Evolutionary conservation across 257 asterid genomes (phyloP).

Genomic region (Penstemon barbatus): DNA sequence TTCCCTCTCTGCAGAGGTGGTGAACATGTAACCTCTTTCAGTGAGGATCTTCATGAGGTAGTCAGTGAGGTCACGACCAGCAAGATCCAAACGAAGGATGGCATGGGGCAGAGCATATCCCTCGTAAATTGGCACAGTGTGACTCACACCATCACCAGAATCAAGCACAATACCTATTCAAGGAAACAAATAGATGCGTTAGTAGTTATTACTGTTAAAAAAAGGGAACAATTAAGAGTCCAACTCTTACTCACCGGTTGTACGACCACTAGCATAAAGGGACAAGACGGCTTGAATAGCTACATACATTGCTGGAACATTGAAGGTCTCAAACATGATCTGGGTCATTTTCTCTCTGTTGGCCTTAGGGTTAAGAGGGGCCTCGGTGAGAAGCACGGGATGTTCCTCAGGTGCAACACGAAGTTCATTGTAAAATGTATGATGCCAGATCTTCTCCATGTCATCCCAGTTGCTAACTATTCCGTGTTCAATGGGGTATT

Average conservation of each 20-base stretch:
- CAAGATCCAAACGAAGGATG: not conserved
- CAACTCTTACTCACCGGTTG: slow-evolving; percentile 33
- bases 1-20: slow-evolving; percentile 5
- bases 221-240: not conserved
- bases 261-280: slow-evolving; percentile 51
- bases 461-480: slow-evolving; percentile 62
- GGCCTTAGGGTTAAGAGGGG: slow-evolving; percentile 69
- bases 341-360: slow-evolving; percentile 64
- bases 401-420: slow-evolving; percentile 66
- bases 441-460: slow-evolving; percentile 65
- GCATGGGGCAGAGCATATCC: slow-evolving; percentile 1
- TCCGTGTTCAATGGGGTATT: slow-evolving; percentile 57
- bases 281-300: slow-evolving; percentile 49
- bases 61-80: slow-evolving; percentile 39
- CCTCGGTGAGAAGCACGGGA: slow-evolving; percentile 56
- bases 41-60: slow-evolving; percentile 49
- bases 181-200: not conserved
- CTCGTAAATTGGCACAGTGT: not conserved
- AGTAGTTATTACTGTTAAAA: not conserved
- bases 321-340: slow-evolving; percentile 43
- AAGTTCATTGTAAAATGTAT: slow-evolving; percentile 50
- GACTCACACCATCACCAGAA: not conserved
- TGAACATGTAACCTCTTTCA: slow-evolving; percentile 20
- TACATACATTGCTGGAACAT: slow-evolving; percentile 43
- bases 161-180: slow-evolving; percentile 45